Conservation (phyloP, 192 early-diverging fungal genomes). For the Linnemannia hyalina region DNA sequence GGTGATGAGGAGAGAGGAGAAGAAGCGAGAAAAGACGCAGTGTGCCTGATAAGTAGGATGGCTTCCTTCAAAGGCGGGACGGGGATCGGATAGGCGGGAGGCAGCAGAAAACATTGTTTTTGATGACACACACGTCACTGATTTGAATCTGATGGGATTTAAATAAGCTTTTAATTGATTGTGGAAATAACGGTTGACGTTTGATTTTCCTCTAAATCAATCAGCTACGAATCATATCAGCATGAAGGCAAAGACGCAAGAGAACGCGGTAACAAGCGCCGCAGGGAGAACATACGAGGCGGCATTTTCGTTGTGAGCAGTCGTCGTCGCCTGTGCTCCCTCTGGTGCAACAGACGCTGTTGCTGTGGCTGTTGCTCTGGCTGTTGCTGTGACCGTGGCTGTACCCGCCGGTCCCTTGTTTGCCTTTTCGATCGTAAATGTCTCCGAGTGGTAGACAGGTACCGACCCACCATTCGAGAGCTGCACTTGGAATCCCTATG, state of each 20-base stretch:
- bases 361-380: not conserved
- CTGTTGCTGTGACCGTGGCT: not conserved
- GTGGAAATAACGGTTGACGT: not conserved
- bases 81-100: not conserved
- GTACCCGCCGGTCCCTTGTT: not conserved
- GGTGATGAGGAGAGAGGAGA: constrained; percentile 18
- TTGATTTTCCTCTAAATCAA: not conserved
- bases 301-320: constrained; percentile 20
- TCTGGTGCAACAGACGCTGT: not conserved
- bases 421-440: constrained; percentile 24
- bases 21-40: not conserved
- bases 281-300: constrained; percentile 35
- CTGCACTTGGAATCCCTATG: constrained; percentile 34
- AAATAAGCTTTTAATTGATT: not conserved
- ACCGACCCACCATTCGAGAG: constrained; percentile 18
- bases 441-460: constrained; percentile 31
- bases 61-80: not conserved
- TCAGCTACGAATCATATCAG: constrained; percentile 18
- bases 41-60: not conserved
- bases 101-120: not conserved
- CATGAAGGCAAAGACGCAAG: constrained; percentile 35
- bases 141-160: not conserved
- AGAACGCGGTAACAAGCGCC: constrained; percentile 29
- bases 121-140: not conserved
- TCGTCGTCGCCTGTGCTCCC: not conserved